Evolutionary conservation across 1,284 basidiomycete species (phyloP).

Genomic region (Boletus semigastroideus): DNA sequence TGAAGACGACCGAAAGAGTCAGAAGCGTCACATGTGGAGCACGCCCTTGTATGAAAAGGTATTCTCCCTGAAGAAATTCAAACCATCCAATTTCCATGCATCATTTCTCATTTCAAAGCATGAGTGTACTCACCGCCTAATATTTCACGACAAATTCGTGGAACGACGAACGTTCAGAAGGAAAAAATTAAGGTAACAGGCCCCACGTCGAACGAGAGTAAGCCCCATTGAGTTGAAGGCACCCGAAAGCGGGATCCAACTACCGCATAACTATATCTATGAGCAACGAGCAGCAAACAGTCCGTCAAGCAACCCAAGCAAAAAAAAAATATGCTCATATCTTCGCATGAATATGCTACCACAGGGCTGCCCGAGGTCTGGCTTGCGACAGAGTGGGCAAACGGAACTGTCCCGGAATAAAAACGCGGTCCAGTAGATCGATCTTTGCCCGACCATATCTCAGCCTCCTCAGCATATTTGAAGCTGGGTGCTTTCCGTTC

Average conservation of each 20-base stretch:
- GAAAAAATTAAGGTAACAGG: slow-evolving; percentile 41
- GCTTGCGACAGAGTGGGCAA: slow-evolving; percentile 56
- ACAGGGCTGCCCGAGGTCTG: slow-evolving; percentile 36
- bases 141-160: background rate
- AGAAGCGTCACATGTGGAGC: slow-evolving; percentile 80
- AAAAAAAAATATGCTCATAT: slow-evolving; percentile 59
- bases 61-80: slow-evolving; percentile 91
- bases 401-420: slow-evolving; percentile 33
- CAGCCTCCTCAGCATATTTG: slow-evolving; percentile 53
- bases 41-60: slow-evolving; percentile 52
- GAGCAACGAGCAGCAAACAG: slow-evolving; percentile 63
- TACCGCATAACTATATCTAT: slow-evolving; percentile 87
- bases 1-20: slow-evolving; percentile 34
- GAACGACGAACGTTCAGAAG: slow-evolving; percentile 50
- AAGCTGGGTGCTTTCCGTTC: slow-evolving; percentile 70
- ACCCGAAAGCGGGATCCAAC: slow-evolving; percentile 37
- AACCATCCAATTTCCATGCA: slow-evolving; percentile 44
- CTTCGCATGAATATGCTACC: slow-evolving; percentile 59
- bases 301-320: slow-evolving; percentile 42
- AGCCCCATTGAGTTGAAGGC: slow-evolving; percentile 85
- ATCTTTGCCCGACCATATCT: slow-evolving; percentile 50
- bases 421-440: slow-evolving; percentile 35
- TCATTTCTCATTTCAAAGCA: slow-evolving; percentile 40
- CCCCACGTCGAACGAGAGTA: slow-evolving; percentile 71
- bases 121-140: slow-evolving; percentile 35